phyloP scores from a whole-genome alignment of 2,329 filamentous ascomycete genomes.

The Aspergillus latus region DNA sequence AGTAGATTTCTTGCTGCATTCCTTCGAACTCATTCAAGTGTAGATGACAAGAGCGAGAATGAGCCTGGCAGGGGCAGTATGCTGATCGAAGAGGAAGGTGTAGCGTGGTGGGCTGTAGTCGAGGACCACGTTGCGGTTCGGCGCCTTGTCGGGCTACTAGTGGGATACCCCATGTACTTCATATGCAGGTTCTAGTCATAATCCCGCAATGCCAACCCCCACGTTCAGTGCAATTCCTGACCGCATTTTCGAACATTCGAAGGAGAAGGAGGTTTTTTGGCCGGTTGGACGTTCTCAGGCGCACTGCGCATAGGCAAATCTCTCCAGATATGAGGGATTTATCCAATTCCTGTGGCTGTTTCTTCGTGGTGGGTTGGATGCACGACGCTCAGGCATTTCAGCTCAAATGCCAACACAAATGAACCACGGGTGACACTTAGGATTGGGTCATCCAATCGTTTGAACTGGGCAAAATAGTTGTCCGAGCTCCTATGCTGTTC shows the following conservation, averaged over 20 bases:
- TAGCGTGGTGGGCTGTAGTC: background rate
- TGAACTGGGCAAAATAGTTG: conserved; percentile 20
- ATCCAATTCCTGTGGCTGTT: background rate
- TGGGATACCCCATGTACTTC: background rate
- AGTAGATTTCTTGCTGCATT: too few relatives aligned
- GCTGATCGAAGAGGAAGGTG: conserved; percentile 1
- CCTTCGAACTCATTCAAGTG: background rate
- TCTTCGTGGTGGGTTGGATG: background rate
- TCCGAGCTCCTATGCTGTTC: conserved; percentile 23
- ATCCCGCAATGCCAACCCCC: background rate
- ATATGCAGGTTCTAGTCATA: conserved; percentile 1
- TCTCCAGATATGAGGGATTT: background rate
- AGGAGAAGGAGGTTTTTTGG: too few relatives aligned
- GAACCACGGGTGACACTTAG: conserved; percentile 9
- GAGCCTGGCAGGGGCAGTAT: background rate
- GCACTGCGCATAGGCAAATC: background rate
- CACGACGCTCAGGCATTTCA: background rate
- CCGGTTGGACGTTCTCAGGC: too few relatives aligned
- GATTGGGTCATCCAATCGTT: conserved; percentile 23
- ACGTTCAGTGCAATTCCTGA: conserved; percentile 6
- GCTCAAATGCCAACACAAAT: background rate
- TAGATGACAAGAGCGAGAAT: background rate
- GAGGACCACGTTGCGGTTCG: background rate
- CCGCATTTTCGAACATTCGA: background rate
- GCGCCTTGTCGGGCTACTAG: background rate